A percentile compares a stretch with the other conserved stretches of the same genome.
phyloP scores from a whole-genome alignment of 345 rosid genomes.

The Luvunga scandens region DNA sequence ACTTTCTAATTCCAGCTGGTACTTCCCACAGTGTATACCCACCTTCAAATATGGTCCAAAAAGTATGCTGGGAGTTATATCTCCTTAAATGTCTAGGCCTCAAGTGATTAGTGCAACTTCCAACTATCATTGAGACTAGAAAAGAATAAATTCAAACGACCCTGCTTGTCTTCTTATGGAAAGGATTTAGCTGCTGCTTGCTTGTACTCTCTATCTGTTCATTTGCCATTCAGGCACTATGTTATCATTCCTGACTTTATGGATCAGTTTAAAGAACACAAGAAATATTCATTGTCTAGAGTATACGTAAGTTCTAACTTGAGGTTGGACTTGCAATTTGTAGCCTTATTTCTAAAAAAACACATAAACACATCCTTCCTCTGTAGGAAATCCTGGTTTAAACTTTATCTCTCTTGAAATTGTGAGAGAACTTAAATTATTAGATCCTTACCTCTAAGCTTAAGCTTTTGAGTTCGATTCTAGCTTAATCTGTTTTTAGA shows the following conservation, averaged over 20 bases:
- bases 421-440: background rate
- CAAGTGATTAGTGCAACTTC: background rate
- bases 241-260: background rate
- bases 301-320: background rate
- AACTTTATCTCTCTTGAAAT: background rate
- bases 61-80: background rate
- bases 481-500: background rate
- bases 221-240: background rate
- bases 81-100: background rate
- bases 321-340: background rate
- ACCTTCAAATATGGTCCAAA: background rate
- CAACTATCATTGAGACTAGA: background rate
- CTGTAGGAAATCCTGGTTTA: background rate
- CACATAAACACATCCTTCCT: background rate
- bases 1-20: background rate
- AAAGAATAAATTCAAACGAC: background rate
- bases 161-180: background rate
- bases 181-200: slow-evolving; percentile 2
- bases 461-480: background rate
- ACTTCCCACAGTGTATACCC: background rate
- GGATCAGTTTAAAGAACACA: background rate
- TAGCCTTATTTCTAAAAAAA: background rate
- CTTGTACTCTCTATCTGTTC: background rate
- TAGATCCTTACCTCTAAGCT: background rate
- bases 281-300: background rate